Percentiles rank a stretch among this genome's conserved stretches.
Evolutionary conservation across 2,329 filamentous ascomycete genomes (phyloP).

Genomic region (Ceratocystis papillata): DNA sequence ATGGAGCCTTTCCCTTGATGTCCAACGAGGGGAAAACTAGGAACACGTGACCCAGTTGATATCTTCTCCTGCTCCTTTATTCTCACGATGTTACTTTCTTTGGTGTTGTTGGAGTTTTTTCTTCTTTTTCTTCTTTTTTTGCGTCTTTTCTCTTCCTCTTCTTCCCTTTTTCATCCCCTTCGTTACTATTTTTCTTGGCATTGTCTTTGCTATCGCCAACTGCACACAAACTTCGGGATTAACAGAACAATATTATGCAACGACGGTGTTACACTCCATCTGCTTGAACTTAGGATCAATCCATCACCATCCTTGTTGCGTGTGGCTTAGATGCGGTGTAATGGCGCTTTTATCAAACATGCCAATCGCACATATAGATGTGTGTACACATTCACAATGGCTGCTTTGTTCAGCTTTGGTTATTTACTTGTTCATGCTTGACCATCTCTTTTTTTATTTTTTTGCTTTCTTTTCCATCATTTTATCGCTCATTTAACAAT

Average conservation of each 20-base stretch:
- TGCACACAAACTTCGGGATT: not conserved
- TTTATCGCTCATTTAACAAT: not conserved
- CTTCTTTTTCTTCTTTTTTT: not conserved
- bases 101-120: slow-evolving; percentile 12
- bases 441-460: not conserved
- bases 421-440: not conserved
- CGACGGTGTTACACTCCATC: too few species aligned
- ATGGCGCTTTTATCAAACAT: not conserved
- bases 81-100: not conserved
- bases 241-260: slow-evolving; percentile 3
- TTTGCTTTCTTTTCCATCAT: not conserved
- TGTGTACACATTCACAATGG: not conserved
- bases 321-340: not conserved
- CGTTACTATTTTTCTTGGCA: not conserved
- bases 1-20: too few species aligned
- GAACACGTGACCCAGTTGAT: too few species aligned
- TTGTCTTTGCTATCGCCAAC: not conserved
- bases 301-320: too few species aligned
- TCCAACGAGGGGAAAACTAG: too few species aligned
- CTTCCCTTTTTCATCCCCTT: not conserved
- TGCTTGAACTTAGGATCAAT: too few species aligned
- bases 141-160: not conserved
- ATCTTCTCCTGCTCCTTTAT: not conserved
- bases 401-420: not conserved
- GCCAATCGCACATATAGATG: not conserved